These are phyloP conservation scores for Metarhizium rileyi DNA, from an alignment of 2,329 filamentous ascomycete genomes.

Conservation along the genomic window DNA sequence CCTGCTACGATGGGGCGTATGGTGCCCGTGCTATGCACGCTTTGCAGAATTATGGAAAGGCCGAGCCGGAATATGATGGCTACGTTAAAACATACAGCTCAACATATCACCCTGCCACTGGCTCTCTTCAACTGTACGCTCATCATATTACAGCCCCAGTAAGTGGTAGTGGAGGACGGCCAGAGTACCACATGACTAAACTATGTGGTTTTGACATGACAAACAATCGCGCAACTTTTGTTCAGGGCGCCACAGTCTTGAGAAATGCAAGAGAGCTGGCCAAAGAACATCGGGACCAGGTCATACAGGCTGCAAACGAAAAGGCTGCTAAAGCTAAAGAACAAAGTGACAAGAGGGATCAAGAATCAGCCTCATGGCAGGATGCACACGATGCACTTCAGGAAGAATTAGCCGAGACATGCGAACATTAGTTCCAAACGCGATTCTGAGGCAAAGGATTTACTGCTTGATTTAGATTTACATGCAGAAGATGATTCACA, in stretches of 20 bases:
- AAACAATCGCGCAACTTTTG: slow-evolving; percentile 17
- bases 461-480: not conserved
- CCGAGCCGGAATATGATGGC: slow-evolving; percentile 22
- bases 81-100: slow-evolving; percentile 25
- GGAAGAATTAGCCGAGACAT: not conserved
- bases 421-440: not conserved
- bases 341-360: not conserved
- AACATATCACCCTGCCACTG: slow-evolving; percentile 22
- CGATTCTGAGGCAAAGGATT: not conserved
- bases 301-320: slow-evolving; percentile 21
- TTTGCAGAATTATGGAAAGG: slow-evolving; percentile 22
- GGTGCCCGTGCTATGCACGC: slow-evolving; percentile 27
- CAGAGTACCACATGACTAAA: slow-evolving; percentile 29
- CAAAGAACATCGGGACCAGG: slow-evolving; percentile 23
- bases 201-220: slow-evolving; percentile 20
- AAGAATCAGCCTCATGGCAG: not conserved
- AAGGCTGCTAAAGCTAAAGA: not conserved
- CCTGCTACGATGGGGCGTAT: slow-evolving; percentile 26
- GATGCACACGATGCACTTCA: slow-evolving; percentile 1
- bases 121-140: slow-evolving; percentile 24
- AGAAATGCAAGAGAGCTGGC: slow-evolving; percentile 29
- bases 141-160: slow-evolving; percentile 14
- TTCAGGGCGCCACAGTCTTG: slow-evolving; percentile 24
- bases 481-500: not conserved
- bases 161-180: slow-evolving; percentile 3